A percentile compares a stretch with the other conserved stretches of the same genome.
Conservation (phyloP, 306 rosid genomes). For the Rosa lucieae region DNA sequence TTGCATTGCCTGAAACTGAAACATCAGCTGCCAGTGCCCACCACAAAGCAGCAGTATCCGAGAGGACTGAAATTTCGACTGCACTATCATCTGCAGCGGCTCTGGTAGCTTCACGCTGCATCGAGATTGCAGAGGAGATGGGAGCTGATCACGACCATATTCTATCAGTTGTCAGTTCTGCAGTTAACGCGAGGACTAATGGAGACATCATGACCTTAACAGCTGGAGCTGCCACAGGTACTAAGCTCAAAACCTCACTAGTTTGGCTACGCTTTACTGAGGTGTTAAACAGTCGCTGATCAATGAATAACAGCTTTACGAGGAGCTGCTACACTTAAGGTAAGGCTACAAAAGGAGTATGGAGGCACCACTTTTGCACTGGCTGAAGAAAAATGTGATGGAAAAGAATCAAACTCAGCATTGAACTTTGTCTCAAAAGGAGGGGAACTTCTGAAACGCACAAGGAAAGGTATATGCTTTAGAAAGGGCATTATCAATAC, state of each 20-base stretch:
- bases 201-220: conserved; percentile 94
- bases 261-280: background rate
- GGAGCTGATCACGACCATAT: conserved; percentile 85
- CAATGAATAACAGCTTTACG: conserved; percentile 55
- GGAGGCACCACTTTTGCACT: conserved; percentile 58
- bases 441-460: conserved; percentile 91
- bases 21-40: conserved; percentile 33
- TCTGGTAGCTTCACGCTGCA: conserved; percentile 94
- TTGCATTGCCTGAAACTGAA: conserved; percentile 53
- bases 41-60: conserved; percentile 37
- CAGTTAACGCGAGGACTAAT: conserved; percentile 78
- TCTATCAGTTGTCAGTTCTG: conserved; percentile 67
- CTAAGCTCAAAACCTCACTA: background rate
- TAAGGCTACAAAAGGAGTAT: conserved; percentile 64
- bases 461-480: conserved; percentile 75
- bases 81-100: conserved; percentile 92
- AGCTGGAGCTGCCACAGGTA: conserved; percentile 97
- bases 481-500: background rate
- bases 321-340: conserved; percentile 78
- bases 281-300: background rate
- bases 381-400: conserved; percentile 62
- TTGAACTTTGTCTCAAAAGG: conserved; percentile 67
- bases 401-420: conserved; percentile 58
- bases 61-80: conserved; percentile 44
- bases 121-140: conserved; percentile 95